Conservation (phyloP, 257 asterid genomes). For the Mentha longifolia region DNA sequence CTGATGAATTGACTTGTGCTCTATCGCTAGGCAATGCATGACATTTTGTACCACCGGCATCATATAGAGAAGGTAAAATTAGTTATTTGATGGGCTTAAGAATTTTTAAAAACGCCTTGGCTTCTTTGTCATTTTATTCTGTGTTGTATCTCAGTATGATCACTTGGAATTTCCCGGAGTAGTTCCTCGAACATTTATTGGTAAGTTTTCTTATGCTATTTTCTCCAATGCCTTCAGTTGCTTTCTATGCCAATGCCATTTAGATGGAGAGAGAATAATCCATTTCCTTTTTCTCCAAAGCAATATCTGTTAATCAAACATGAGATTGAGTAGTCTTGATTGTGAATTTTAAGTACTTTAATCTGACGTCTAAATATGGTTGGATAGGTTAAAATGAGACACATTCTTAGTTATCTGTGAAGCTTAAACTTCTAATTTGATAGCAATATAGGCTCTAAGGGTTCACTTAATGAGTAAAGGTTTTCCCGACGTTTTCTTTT, state of each 20-base stretch:
- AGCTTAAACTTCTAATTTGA: slow-evolving; percentile 7
- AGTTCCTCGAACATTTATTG: slow-evolving; percentile 95
- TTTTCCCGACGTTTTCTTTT: slow-evolving; percentile 18
- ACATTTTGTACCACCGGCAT: slow-evolving; percentile 72
- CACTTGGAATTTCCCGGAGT: slow-evolving; percentile 98
- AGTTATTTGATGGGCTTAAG: slow-evolving; percentile 5
- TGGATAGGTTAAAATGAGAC: too few species aligned
- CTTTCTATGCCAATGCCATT: slow-evolving; percentile 4
- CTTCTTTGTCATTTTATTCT: background rate
- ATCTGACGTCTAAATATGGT: too few species aligned
- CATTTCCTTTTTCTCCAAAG: background rate
- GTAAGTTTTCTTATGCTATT: slow-evolving; percentile 43
- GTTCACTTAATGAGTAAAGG: slow-evolving; percentile 18
- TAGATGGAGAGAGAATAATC: background rate
- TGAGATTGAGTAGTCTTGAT: background rate
- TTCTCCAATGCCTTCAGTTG: slow-evolving; percentile 19
- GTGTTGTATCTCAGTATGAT: slow-evolving; percentile 63
- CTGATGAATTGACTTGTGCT: background rate
- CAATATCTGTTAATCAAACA: background rate
- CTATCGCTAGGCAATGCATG: slow-evolving; percentile 87
- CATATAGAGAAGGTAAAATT: slow-evolving; percentile 67
- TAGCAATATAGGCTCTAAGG: slow-evolving; percentile 2
- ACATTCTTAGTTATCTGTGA: background rate
- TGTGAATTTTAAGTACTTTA: too few species aligned
- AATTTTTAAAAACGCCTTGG: background rate